These are phyloP conservation scores for Irineochytrium annulatum DNA, from an alignment of 192 early-diverging fungal species.

Conservation along the genomic window DNA sequence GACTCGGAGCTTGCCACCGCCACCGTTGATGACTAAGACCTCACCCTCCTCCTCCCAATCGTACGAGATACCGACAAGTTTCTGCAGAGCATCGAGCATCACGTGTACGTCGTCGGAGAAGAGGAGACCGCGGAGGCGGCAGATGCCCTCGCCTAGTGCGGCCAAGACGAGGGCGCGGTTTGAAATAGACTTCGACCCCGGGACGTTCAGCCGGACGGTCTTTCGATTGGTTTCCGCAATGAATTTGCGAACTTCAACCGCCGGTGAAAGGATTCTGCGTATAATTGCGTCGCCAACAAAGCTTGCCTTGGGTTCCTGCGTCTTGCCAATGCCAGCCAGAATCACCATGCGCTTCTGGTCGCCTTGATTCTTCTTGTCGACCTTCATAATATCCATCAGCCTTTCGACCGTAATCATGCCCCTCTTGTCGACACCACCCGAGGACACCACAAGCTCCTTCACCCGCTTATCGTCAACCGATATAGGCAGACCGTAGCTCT, in stretches of 20 bases:
- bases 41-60: constrained; percentile 92
- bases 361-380: constrained; percentile 97
- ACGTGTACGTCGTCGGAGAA: constrained; percentile 98
- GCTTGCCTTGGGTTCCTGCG: constrained; percentile 76
- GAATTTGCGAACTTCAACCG: constrained; percentile 67
- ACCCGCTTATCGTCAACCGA: constrained; percentile 78
- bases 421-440: too few species aligned
- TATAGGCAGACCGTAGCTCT: constrained; percentile 84
- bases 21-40: constrained; percentile 78
- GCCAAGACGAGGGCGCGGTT: constrained; percentile 93
- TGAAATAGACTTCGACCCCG: constrained; percentile 96
- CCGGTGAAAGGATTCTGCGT: constrained; percentile 72
- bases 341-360: constrained; percentile 88
- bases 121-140: constrained; percentile 79
- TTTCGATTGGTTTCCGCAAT: constrained; percentile 26
- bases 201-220: constrained; percentile 64
- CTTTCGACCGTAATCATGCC: constrained; percentile 63
- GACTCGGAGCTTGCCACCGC: constrained; percentile 69
- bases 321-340: constrained; percentile 77
- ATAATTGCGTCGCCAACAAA: constrained; percentile 83
- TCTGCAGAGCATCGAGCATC: constrained; percentile 88
- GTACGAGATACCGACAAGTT: constrained; percentile 80
- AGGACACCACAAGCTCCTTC: constrained; percentile 45
- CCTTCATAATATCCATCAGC: constrained; percentile 85
- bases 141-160: constrained; percentile 77